A percentile compares a stretch with the other conserved stretches of the same genome.
phyloP scores from a whole-genome alignment of 176 grass and related monocot species.

The Thalia dealbata region DNA sequence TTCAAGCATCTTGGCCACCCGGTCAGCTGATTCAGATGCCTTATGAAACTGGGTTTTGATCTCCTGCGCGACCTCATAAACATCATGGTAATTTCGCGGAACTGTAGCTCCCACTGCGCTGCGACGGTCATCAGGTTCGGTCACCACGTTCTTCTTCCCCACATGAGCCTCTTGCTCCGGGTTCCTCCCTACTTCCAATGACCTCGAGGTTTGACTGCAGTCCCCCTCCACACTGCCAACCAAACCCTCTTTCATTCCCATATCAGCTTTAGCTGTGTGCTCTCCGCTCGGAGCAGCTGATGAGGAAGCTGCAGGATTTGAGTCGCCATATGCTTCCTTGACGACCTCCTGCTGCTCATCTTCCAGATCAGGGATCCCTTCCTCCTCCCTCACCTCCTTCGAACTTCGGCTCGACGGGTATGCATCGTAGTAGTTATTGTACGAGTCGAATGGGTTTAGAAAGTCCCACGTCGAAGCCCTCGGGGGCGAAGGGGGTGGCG shows the following conservation, averaged over 20 bases:
- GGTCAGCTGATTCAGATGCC: slow-evolving; percentile 53
- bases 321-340: slow-evolving; percentile 65
- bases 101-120: slow-evolving; percentile 10
- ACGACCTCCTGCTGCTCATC: slow-evolving; percentile 60
- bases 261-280: neutral
- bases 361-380: slow-evolving; percentile 91
- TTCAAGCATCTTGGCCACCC: slow-evolving; percentile 80
- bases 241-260: slow-evolving; percentile 33
- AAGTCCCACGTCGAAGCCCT: slow-evolving; percentile 95
- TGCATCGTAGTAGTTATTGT: slow-evolving; percentile 48
- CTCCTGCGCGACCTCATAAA: slow-evolving; percentile 55
- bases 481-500: slow-evolving; percentile 36
- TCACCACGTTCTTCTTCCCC: slow-evolving; percentile 62
- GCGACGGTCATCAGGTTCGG: slow-evolving; percentile 31
- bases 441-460: slow-evolving; percentile 77
- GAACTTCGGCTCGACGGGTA: slow-evolving; percentile 65
- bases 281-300: slow-evolving; percentile 27
- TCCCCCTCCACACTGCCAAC: slow-evolving; percentile 35
- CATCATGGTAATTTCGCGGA: slow-evolving; percentile 46
- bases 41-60: slow-evolving; percentile 69
- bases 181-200: slow-evolving; percentile 26
- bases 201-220: slow-evolving; percentile 37
- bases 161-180: slow-evolving; percentile 65
- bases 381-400: slow-evolving; percentile 73
- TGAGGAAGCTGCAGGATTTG: slow-evolving; percentile 25